phyloP scores from a whole-genome alignment of 495 filamentous ascomycete species.

The Talaromyces nanjingensis region DNA sequence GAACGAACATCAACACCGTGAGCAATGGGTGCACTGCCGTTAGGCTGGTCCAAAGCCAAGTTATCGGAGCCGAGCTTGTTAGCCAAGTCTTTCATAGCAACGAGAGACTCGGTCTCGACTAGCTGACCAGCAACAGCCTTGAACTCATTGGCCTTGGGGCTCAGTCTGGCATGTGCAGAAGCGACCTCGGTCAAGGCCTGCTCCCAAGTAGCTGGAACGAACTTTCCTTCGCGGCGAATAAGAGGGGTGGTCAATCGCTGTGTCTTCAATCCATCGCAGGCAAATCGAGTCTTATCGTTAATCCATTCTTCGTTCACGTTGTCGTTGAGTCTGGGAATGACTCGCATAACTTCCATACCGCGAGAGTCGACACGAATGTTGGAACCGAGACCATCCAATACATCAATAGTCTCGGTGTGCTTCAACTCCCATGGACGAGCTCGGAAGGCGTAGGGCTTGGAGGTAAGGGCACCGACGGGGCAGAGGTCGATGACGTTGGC shows the following conservation, averaged over 20 bases:
- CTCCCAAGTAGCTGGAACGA: constrained; percentile 88
- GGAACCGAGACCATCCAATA: constrained; percentile 86
- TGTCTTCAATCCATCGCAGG: constrained; percentile 93
- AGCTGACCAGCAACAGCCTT: constrained; percentile 90
- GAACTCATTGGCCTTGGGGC: constrained; percentile 84
- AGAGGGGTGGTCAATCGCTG: constrained; percentile 89
- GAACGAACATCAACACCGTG: constrained; percentile 92
- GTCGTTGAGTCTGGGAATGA: constrained; percentile 88
- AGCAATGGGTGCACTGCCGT: constrained; percentile 72
- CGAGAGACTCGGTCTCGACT: constrained; percentile 82
- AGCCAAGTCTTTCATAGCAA: constrained; percentile 92
- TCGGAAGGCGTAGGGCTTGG: constrained; percentile 96
- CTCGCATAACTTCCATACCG: constrained; percentile 93
- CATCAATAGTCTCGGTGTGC: constrained; percentile 88
- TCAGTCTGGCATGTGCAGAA: constrained; percentile 64
- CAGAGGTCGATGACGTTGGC: constrained; percentile 98
- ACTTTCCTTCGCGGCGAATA: constrained; percentile 79
- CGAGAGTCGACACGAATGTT: constrained; percentile 89
- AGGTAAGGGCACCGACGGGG: constrained; percentile 91
- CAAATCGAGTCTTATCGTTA: constrained; percentile 95
- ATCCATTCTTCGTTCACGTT: constrained; percentile 99
- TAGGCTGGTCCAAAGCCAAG: constrained; percentile 83
- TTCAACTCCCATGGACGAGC: constrained; percentile 95
- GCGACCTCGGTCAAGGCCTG: constrained; percentile 83
- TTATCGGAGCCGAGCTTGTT: constrained; percentile 97